A percentile compares a stretch with the other conserved stretches of the same genome.
Conservation (phyloP, 202 grass and related monocot genomes). For the Schoenoplectus triqueter region DNA sequence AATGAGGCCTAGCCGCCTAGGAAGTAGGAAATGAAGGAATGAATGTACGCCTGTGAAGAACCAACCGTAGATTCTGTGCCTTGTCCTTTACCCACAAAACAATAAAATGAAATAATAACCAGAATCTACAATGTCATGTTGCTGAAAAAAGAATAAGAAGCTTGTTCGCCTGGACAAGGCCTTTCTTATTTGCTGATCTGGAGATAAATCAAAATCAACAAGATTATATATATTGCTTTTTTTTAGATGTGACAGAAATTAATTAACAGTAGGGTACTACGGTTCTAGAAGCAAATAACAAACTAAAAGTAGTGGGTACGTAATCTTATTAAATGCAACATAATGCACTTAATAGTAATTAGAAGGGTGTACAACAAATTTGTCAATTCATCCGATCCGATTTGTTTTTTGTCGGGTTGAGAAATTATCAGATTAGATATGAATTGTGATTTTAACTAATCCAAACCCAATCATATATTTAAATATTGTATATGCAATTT, state of each 20-base stretch:
- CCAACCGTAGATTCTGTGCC: conserved; percentile 39
- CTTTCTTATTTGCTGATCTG: not conserved
- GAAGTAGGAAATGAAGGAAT: not conserved
- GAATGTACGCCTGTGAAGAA: conserved; percentile 34
- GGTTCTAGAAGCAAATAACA: no score
- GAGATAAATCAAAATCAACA: not conserved
- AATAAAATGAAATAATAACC: not conserved
- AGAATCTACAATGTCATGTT: conserved; percentile 30
- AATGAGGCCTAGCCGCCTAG: not conserved
- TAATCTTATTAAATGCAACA: no score
- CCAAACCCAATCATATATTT: no score
- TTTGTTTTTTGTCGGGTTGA: no score
- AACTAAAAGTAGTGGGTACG: no score
- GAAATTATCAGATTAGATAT: no score
- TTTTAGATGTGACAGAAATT: not conserved
- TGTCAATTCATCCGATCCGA: no score
- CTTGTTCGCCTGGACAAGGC: not conserved
- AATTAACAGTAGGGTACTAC: not conserved
- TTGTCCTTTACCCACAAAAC: conserved; percentile 35
- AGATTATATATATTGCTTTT: not conserved
- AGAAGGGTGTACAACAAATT: no score
- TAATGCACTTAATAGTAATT: no score
- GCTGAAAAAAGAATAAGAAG: not conserved
- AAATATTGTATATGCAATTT: no score
- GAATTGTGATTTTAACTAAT: no score